Conservation (phyloP, 768 basidiomycete genomes). For the Panus rudis region DNA sequence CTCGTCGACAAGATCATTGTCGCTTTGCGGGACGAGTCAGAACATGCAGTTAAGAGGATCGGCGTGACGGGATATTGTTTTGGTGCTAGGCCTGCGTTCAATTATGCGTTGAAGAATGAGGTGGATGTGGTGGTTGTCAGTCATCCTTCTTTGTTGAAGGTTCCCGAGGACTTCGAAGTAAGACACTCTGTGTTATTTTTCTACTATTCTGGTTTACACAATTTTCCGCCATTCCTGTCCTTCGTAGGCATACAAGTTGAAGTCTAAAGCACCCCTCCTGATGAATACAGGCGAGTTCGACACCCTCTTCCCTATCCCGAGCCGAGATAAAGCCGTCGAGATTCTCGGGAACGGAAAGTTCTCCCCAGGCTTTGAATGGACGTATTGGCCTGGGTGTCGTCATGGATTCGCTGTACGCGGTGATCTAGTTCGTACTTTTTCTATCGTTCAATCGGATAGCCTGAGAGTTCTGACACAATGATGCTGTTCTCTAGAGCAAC, state of each 20-base stretch:
- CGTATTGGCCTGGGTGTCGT: conserved; percentile 22
- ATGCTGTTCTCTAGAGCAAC: conserved; percentile 31
- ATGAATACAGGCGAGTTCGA: conserved; percentile 35
- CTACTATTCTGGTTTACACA: neutral
- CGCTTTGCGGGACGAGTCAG: conserved; percentile 36
- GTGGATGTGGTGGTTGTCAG: conserved; percentile 41
- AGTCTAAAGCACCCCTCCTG: conserved; percentile 33
- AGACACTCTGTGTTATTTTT: conserved; percentile 1
- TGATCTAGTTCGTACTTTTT: conserved; percentile 16
- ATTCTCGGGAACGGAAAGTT: conserved; percentile 32
- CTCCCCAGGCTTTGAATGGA: conserved; percentile 30
- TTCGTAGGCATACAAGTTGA: conserved; percentile 21
- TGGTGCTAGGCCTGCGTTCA: conserved; percentile 55
- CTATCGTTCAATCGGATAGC: conserved; percentile 27
- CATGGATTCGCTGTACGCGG: conserved; percentile 36
- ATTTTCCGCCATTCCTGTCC: neutral
- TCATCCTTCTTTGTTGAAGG: conserved; percentile 55
- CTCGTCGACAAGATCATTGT: conserved; percentile 47
- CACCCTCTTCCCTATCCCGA: conserved; percentile 24
- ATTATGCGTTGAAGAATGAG: conserved; percentile 51
- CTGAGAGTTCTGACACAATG: conserved; percentile 33
- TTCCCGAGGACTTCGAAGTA: conserved; percentile 59
- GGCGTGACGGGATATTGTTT: conserved; percentile 66
- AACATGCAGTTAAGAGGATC: conserved; percentile 48
- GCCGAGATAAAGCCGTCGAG: conserved; percentile 28